These are phyloP conservation scores for Myriosclerotinia duriaeana DNA, from an alignment of 2,329 filamentous ascomycete species.

Conservation along the genomic window DNA sequence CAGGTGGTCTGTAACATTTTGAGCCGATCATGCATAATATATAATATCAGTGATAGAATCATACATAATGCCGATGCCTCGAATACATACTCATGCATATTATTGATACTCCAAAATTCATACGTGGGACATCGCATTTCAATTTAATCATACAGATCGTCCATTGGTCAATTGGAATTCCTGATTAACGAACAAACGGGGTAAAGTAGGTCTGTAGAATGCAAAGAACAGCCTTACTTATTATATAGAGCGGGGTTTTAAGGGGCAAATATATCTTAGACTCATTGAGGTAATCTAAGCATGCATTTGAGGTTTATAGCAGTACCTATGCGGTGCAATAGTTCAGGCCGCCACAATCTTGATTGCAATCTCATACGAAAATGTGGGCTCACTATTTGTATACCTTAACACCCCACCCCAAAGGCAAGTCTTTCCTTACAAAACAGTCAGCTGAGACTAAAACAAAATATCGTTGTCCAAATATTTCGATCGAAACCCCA, in stretches of 20 bases:
- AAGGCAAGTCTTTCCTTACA: neutral
- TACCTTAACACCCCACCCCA: neutral
- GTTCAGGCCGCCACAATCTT: neutral
- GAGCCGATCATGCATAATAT: too few species aligned
- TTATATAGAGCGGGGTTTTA: neutral
- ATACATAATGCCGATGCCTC: too few species aligned
- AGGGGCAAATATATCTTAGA: neutral
- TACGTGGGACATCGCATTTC: too few species aligned
- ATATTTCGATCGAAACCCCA: neutral
- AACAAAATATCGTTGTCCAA: neutral
- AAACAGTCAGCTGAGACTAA: neutral
- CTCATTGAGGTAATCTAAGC: neutral
- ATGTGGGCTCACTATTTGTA: constrained; percentile 4
- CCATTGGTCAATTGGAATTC: too few species aligned
- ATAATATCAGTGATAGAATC: too few species aligned
- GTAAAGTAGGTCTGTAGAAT: neutral
- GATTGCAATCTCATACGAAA: neutral
- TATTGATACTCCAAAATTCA: too few species aligned
- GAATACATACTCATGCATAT: too few species aligned
- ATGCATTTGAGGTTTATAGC: neutral
- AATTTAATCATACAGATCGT: too few species aligned
- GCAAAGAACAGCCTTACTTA: neutral
- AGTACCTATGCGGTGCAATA: neutral
- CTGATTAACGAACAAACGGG: too few species aligned
- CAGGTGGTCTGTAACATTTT: too few species aligned